Evolutionary conservation across 1,284 basidiomycete genomes (phyloP), one percentile per base, ranked within the genome.

Genomic region (Cystobasidium pallidum): DNA sequence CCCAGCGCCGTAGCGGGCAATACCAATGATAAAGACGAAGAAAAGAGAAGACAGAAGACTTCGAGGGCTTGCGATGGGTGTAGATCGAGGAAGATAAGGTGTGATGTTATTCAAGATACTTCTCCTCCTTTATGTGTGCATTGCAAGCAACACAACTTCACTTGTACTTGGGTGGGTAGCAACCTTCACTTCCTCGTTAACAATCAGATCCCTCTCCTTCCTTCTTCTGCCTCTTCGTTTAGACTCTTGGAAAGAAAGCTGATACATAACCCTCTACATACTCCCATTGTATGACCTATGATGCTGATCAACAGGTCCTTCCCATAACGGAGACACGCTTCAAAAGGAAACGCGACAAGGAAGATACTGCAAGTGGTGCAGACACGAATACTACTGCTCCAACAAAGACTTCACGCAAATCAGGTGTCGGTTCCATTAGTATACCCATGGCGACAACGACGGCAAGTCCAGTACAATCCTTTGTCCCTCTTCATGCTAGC

Each of bases 321-420:
- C 95, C 95, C 62, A 98, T 99, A 78, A 93, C 94, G 21, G 95
- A 98, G 81, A 99, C 94, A 0, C 88, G 94, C 15, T 98, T 97
- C 86, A 97, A 97, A 84, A 95, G 95, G 84, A 92, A 93, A 83
- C 89, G 90, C 77, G 75, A 86, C 54, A 88, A 89, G 75, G 89
- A 89, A 76, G 89, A 91, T 75, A 82, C 58, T 3, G 45, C 58
- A 6, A 66, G 74, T 43, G 54, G 39, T 13, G 59, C 61, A 57
- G 17, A n/a, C 15, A 45, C n/a, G 32, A 32, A 19, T 62, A 65
- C 30, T 61, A 41, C 45, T 30, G 39, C 55, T 4, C 6, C 43
- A 3, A 41, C 67, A 21, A 65, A 62, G 26, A 32, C 32, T 45
- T 39, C 51, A 51, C 39, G 68, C 30, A 24, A 43, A 45, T 61